Conservation (phyloP, 306 rosid genomes). For the Cucurbita pepo region DNA sequence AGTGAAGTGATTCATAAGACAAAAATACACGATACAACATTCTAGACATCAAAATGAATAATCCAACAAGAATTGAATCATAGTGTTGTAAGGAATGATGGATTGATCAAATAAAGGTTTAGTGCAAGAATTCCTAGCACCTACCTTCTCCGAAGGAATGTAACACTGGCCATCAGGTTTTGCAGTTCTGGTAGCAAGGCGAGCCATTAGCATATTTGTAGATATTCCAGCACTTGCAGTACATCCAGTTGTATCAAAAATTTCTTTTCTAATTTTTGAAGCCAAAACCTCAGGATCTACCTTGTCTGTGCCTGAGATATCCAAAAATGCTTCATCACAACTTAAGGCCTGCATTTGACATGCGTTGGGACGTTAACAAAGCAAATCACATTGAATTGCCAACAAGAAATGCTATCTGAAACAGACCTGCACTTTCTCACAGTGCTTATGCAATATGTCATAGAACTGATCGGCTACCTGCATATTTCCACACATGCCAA, state of each 20-base stretch:
- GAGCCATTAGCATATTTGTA: conserved; percentile 83
- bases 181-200: conserved; percentile 91
- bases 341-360: conserved; percentile 66
- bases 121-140: not conserved
- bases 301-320: conserved; percentile 39
- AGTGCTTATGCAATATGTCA: conserved; percentile 54
- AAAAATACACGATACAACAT: not conserved
- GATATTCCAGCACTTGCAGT: conserved; percentile 86
- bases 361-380: conserved; percentile 6
- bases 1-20: not conserved
- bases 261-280: conserved; percentile 57
- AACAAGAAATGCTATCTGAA: not conserved
- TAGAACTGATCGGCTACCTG: conserved; percentile 94
- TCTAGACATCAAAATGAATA: not conserved
- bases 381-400: not conserved
- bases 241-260: conserved; percentile 63
- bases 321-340: conserved; percentile 94
- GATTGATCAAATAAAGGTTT: not conserved
- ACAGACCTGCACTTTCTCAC: conserved; percentile 78
- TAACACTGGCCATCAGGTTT: conserved; percentile 84
- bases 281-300: conserved; percentile 58
- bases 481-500: conserved; percentile 16
- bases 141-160: conserved; percentile 58
- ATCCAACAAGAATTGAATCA: not conserved
- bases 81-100: not conserved